Base-by-base conservation (phyloP, 1,284 basidiomycete species). In the Ganoderma leucocontextum region DNA sequence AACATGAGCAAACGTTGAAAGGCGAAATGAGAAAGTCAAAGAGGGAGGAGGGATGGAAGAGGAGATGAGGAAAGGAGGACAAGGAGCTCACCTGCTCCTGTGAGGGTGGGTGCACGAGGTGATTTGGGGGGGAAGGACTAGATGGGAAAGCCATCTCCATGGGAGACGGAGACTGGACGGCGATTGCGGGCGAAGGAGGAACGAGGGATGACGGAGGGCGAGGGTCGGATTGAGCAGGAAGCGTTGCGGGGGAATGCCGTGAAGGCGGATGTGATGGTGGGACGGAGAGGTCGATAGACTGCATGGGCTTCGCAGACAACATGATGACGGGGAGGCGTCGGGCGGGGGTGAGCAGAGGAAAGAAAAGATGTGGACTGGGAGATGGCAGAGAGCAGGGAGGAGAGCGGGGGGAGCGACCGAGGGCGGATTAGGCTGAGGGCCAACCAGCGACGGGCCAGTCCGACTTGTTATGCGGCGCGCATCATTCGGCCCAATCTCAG, bases 251-350 rank as follows among this genome's bases (percentile, higher is more conserved):
- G 68, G 73, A 68, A 68, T 29, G 68, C 10, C 63, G 35, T 62
- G 70, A 60, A n/a, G 66, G 49, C 49, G 72, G 58, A 53, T 61
- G 71, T 55, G 74, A 62, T 68, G 69, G 25, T 71, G 76, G 76
- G 66, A 76, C 70, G 44, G 74, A 47, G 72, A 80, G 57, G 66
- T 74, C 68, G 65, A 82, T 67, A 38, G 78, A 78, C 41, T 80
- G 78, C 78, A 85, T 81, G 52, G 84, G 81, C 42, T 75, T 78
- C 35, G 83, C 78, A 29, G 84, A 85, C 67, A 86, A 79, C 85
- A 86, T 86, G 53, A 68, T 9, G 38, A 55, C 60, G 63, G 53
- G 42, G 49, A 55, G 57, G 60, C 17, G 33, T 62, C 62, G 71
- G 42, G 49, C 52, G 42, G 17, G 62, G 70, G 42, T 57, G 67